Percentiles rank a stretch among this genome's conserved stretches.
phyloP scores from a whole-genome alignment of 345 rosid genomes.

The Lumnitzera racemosa region DNA sequence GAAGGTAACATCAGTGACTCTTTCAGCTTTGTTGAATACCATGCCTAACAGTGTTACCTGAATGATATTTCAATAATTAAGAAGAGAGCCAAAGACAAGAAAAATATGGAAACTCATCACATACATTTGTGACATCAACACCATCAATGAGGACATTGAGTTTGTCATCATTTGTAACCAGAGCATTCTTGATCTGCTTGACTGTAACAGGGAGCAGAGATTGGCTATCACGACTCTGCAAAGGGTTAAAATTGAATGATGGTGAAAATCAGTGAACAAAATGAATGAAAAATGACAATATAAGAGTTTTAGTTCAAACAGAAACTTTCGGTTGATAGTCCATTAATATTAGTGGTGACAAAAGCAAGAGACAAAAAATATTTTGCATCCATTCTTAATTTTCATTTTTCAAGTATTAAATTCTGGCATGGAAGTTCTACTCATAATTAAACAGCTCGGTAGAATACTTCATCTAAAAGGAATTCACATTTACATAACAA shows the following conservation, averaged over 20 bases:
- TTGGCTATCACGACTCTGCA: conserved; percentile 50
- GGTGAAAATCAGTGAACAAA: neutral
- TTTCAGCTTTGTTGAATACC: conserved; percentile 61
- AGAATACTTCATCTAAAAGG: too few relatives aligned
- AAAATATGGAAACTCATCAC: neutral
- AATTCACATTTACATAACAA: too few relatives aligned
- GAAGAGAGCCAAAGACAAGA: neutral
- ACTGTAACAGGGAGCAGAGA: conserved; percentile 59
- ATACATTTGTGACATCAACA: conserved; percentile 50
- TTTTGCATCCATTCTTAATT: too few relatives aligned
- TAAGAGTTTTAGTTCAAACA: too few relatives aligned
- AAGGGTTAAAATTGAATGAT: neutral
- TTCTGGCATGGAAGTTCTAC: too few relatives aligned
- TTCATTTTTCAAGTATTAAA: too few relatives aligned
- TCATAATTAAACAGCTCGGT: too few relatives aligned
- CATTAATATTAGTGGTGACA: too few relatives aligned
- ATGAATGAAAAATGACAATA: too few relatives aligned
- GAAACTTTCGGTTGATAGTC: too few relatives aligned
- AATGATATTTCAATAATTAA: conserved; percentile 1
- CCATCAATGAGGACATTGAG: conserved; percentile 49
- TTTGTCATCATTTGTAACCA: conserved; percentile 36
- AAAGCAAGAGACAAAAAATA: too few relatives aligned
- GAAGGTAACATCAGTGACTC: conserved; percentile 60
- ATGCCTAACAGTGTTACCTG: conserved; percentile 65
- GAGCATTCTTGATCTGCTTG: conserved; percentile 46